These are phyloP conservation scores for Polygonum maritimum DNA, from an alignment of 148 eudicot species.

Conservation along the genomic window DNA sequence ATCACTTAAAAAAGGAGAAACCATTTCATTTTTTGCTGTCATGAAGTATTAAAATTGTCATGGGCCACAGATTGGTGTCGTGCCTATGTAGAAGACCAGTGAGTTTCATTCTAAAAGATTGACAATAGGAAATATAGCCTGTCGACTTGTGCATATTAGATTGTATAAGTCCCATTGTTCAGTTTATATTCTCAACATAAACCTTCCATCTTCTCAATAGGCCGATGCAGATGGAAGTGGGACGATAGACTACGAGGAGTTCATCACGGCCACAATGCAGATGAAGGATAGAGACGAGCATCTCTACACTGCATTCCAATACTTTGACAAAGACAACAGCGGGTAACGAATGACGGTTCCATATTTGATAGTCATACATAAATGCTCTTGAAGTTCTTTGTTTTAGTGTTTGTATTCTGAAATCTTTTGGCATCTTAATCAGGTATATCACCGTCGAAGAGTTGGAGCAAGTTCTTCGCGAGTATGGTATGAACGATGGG, in stretches of 20 bases:
- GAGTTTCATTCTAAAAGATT: no score
- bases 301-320: constrained; percentile 91
- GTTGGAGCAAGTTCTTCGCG: constrained; percentile 80
- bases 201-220: constrained; percentile 21
- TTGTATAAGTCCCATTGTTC: no score
- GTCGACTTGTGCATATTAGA: no score
- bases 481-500: constrained; percentile 70
- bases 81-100: no score
- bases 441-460: constrained; percentile 93
- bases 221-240: constrained; percentile 99
- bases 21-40: background rate
- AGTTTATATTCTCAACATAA: background rate
- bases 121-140: no score
- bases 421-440: background rate
- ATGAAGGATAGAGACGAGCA: constrained; percentile 97
- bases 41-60: no score
- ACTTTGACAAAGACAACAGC: constrained; percentile 92
- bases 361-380: background rate
- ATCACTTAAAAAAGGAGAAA: background rate
- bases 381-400: background rate
- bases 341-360: constrained; percentile 36
- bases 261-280: constrained; percentile 97
- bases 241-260: constrained; percentile 90
- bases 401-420: background rate
- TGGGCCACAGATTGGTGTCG: no score